Evolutionary conservation across 176 grass and related monocot species (phyloP).

Genomic region (Pontederia crassipes): DNA sequence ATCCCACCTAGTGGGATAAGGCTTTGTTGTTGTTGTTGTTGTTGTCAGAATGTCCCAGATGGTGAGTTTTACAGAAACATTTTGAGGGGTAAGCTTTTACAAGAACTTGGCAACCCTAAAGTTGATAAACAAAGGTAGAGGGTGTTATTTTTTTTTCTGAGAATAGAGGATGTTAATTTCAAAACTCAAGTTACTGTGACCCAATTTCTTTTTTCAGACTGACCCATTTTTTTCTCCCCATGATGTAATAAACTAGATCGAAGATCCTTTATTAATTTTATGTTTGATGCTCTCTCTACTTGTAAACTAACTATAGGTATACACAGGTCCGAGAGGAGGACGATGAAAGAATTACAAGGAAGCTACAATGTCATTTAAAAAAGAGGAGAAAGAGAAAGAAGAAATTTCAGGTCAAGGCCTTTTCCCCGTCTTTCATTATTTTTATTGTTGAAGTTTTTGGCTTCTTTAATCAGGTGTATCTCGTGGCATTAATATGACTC

Average conservation of each 20-base stretch:
- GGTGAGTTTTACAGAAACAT: too few relatives aligned
- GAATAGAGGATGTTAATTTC: neutral
- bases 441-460: neutral
- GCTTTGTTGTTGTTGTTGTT: too few relatives aligned
- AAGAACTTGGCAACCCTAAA: neutral
- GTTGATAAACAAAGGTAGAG: too few relatives aligned
- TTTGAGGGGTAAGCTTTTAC: too few relatives aligned
- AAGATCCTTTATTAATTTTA: neutral
- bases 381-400: constrained; percentile 33
- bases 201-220: too few relatives aligned
- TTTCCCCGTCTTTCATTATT: neutral
- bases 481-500: too few relatives aligned
- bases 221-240: neutral
- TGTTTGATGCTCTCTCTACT: neutral
- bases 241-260: too few relatives aligned
- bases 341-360: constrained; percentile 60
- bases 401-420: constrained; percentile 27
- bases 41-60: too few relatives aligned
- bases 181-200: too few relatives aligned
- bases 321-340: constrained; percentile 82
- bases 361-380: constrained; percentile 52
- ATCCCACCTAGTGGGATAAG: too few relatives aligned
- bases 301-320: constrained; percentile 3
- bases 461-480: constrained; percentile 13
- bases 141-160: too few relatives aligned